A percentile compares a stretch with the other conserved stretches of the same genome.
phyloP scores from a whole-genome alignment of 768 basidiomycete genomes.

The Termitomyces sp. region DNA sequence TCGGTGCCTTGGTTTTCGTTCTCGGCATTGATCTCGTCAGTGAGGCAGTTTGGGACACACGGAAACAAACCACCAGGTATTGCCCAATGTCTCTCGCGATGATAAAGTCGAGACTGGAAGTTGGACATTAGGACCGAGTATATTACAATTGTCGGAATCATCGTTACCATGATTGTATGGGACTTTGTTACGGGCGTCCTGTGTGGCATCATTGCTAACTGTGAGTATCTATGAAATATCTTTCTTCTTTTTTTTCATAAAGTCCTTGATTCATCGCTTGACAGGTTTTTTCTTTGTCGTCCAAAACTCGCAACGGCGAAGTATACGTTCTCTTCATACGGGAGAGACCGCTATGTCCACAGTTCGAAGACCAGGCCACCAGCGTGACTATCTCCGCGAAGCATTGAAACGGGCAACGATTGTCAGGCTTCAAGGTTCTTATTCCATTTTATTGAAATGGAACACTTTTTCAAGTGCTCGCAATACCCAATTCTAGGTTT shows the following conservation, averaged over 20 bases:
- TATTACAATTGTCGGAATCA: constrained; percentile 79
- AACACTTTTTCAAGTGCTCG: neutral
- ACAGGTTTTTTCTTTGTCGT: constrained; percentile 89
- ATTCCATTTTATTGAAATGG: neutral
- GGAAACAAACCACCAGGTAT: constrained; percentile 76
- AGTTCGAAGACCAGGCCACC: constrained; percentile 82
- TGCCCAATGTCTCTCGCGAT: neutral
- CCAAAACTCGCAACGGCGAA: constrained; percentile 80
- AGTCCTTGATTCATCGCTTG: neutral
- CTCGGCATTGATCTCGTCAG: constrained; percentile 92
- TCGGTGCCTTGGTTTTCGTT: constrained; percentile 89
- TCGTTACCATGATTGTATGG: constrained; percentile 89
- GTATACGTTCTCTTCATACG: constrained; percentile 79
- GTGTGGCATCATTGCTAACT: constrained; percentile 89
- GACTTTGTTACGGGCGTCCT: constrained; percentile 94
- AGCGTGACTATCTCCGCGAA: constrained; percentile 84
- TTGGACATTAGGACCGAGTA: constrained; percentile 55
- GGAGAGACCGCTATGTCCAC: constrained; percentile 86
- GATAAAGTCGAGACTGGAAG: neutral
- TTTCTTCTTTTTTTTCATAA: neutral
- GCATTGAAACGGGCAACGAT: constrained; percentile 90
- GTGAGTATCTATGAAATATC: constrained; percentile 35
- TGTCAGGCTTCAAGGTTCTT: constrained; percentile 73
- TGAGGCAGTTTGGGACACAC: constrained; percentile 95
- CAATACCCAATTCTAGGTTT: constrained; percentile 42